These are phyloP conservation scores for Monosporascus sp. DNA, from an alignment of 2,329 filamentous ascomycete species.

Conservation along the genomic window DNA sequence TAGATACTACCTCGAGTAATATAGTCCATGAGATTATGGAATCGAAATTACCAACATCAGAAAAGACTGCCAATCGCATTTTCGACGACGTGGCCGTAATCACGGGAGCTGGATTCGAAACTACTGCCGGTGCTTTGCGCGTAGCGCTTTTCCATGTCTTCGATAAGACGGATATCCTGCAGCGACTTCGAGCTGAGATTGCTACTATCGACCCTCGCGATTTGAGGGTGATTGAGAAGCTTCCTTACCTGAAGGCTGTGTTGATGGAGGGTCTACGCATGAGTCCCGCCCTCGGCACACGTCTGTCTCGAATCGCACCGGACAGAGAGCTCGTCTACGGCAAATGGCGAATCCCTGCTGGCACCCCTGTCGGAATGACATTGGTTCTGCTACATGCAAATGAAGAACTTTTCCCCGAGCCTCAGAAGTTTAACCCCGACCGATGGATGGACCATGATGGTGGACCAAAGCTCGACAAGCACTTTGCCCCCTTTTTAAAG, in stretches of 20 bases:
- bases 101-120: conserved; percentile 1
- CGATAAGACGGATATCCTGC: not conserved
- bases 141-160: conserved; percentile 1
- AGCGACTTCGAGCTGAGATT: not conserved
- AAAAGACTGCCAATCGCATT: not conserved
- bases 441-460: conserved; percentile 16
- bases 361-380: conserved; percentile 20
- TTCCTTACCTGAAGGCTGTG: conserved; percentile 35
- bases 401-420: conserved; percentile 9
- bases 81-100: not conserved
- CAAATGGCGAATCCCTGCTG: conserved; percentile 13
- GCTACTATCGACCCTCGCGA: not conserved
- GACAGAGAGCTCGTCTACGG: conserved; percentile 9
- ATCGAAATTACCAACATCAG: not conserved
- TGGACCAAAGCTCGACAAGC: conserved; percentile 7
- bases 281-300: conserved; percentile 33
- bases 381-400: conserved; percentile 16
- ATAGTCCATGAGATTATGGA: not conserved
- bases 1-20: not conserved
- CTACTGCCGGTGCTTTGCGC: not conserved
- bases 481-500: conserved; percentile 12
- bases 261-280: conserved; percentile 39
- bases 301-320: conserved; percentile 35
- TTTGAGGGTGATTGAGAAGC: not conserved
- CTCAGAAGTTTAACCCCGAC: conserved; percentile 13